A percentile compares a stretch with the other conserved stretches of the same genome.
phyloP scores from a whole-genome alignment of 345 rosid species.

The Acer yangbiense region DNA sequence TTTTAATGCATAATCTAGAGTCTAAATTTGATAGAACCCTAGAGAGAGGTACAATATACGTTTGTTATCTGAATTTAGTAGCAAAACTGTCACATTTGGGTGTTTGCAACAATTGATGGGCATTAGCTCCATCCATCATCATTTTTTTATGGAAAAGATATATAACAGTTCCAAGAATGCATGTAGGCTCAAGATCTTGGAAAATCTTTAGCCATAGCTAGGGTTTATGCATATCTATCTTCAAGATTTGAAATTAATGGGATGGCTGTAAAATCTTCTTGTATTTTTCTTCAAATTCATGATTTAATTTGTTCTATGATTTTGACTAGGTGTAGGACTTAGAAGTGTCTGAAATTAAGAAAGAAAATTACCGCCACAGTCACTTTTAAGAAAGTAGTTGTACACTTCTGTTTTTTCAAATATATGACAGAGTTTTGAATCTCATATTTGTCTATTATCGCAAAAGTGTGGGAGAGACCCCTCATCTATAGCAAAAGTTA shows the following conservation, averaged over 20 bases:
- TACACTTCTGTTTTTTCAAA: too few species aligned
- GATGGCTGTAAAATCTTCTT: background rate
- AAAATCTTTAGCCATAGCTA: conserved; percentile 7
- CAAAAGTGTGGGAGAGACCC: too few species aligned
- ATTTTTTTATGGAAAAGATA: background rate
- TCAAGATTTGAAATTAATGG: background rate
- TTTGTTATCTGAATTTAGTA: conserved; percentile 1
- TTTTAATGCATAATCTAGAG: background rate
- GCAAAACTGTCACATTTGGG: background rate
- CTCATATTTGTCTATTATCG: too few species aligned
- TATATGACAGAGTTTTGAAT: too few species aligned
- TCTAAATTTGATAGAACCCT: background rate
- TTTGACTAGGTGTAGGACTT: too few species aligned
- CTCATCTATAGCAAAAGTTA: too few species aligned
- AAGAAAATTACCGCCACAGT: too few species aligned
- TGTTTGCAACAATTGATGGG: background rate
- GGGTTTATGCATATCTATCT: background rate
- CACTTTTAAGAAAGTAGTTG: too few species aligned
- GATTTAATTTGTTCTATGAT: background rate
- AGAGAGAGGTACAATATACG: background rate
- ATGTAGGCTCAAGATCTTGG: conserved; percentile 14
- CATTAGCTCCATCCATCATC: background rate
- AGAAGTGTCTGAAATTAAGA: too few species aligned
- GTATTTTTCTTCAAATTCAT: background rate
- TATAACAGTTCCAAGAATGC: background rate